A percentile compares a stretch with the other conserved stretches of the same genome.
Conservation (phyloP, 2,329 filamentous ascomycete species). For the Epichloe scottii region DNA sequence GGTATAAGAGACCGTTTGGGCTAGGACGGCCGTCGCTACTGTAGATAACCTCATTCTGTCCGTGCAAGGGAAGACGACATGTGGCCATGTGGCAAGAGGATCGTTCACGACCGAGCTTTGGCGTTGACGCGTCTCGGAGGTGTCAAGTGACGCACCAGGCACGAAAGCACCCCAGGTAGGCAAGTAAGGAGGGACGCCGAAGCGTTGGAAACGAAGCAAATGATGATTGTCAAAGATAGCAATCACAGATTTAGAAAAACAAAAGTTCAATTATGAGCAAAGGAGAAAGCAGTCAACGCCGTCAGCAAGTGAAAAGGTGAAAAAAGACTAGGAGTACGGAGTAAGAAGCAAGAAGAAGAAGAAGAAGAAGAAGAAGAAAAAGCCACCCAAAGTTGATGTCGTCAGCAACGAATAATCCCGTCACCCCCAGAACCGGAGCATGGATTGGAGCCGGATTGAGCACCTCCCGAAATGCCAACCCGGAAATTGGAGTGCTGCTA, state of each 20-base stretch:
- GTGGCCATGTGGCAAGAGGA: not conserved
- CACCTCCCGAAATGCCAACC: too few relatives aligned
- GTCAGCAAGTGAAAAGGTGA: not conserved
- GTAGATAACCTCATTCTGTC: constrained; percentile 14
- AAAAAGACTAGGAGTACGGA: not conserved
- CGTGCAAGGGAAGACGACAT: not conserved
- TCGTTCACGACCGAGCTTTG: not conserved
- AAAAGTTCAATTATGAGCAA: too few relatives aligned
- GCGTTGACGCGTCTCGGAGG: not conserved
- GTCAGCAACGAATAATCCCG: not conserved
- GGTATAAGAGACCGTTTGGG: constrained; percentile 17
- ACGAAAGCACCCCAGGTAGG: not conserved
- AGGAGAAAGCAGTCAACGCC: not conserved
- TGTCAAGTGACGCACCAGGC: not conserved
- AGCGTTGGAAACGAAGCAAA: not conserved
- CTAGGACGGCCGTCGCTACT: constrained; percentile 8
- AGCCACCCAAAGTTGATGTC: not conserved
- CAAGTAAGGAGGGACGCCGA: not conserved
- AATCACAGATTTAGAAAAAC: too few relatives aligned
- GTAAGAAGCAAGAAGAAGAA: not conserved
- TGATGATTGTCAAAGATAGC: too few relatives aligned
- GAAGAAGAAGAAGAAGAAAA: not conserved
- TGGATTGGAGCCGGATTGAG: not conserved
- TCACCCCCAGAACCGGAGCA: not conserved
- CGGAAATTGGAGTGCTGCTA: too few relatives aligned